phyloP scores from a whole-genome alignment of 805 yeast genomes.

The Cyberlindnera bimundalis region DNA sequence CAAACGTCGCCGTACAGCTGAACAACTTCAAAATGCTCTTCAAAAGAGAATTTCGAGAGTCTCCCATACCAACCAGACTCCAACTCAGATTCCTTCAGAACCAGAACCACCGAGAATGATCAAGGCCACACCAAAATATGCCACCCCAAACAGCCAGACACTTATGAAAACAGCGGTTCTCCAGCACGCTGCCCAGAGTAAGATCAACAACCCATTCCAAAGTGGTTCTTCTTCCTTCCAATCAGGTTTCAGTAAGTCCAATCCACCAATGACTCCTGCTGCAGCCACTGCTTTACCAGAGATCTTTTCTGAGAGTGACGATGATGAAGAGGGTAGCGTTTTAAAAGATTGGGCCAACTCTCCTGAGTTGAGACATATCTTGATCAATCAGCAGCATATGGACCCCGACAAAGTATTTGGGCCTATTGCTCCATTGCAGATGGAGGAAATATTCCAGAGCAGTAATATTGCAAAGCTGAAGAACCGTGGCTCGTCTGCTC shows the following conservation, averaged over 20 bases:
- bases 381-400: conserved; percentile 45
- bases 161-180: conserved; percentile 34
- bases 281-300: conserved; percentile 38
- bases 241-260: conserved; percentile 4
- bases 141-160: conserved; percentile 20
- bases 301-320: conserved; percentile 51
- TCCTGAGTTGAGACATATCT: conserved; percentile 46
- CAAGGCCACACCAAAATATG: conserved; percentile 16
- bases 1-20: conserved; percentile 28
- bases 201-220: conserved; percentile 16
- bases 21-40: conserved; percentile 19
- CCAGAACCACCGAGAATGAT: conserved; percentile 5
- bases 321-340: conserved; percentile 45
- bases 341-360: conserved; percentile 62
- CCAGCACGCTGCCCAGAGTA: conserved; percentile 30
- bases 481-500: conserved; percentile 47
- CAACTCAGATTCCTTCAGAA: background rate
- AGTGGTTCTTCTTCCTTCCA: conserved; percentile 5
- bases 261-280: conserved; percentile 21
- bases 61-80: conserved; percentile 12
- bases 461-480: conserved; percentile 45
- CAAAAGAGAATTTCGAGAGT: conserved; percentile 28
- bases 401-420: conserved; percentile 76
- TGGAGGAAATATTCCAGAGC: conserved; percentile 64
- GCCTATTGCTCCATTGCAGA: conserved; percentile 62